Base-by-base conservation (phyloP, 1,284 basidiomycete species). In the Malassezia dermatis region DNA sequence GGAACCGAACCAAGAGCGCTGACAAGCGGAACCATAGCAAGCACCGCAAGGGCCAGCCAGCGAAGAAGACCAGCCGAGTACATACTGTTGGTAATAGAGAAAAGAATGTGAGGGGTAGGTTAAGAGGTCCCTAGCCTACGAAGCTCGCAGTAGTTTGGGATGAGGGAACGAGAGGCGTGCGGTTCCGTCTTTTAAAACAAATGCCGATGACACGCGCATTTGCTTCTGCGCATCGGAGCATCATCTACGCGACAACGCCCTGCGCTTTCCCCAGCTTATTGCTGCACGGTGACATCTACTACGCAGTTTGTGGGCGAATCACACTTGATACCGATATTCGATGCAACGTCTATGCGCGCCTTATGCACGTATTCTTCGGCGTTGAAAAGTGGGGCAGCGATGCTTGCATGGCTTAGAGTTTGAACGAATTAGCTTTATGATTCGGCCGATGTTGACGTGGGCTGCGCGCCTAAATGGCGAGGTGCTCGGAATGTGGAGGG, bases 1-100 rank as follows among this genome's bases (percentile, higher is more conserved):
- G 55, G 49, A 5, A 52, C 50, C 27, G 12, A 7, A 8, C 49
- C 49, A 3, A 48, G 37, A 2, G 44, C 50, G 21, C 32, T 44
- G 7, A 52, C 50, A 15, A 52, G 32, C 37, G 55, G 55, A 15
- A 57, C 28, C 27, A 48, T 23, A 4, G 45, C 48, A 23, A 43
- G 44, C n/a, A 52, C 24, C 27, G 55, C 55, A 19, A 57, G 28
- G n/a, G 37, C 50, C 39, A 57, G 45, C 55, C 49, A 57, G 45
- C 45, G 49, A 24, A 48, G 12, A 6, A 57, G 30, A 40, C 55
- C 27, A 27, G 49, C 23, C 15, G 39, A 27, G 45, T 42, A 52
- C 55, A 57, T 57, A 17, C 19, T 47, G 11, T 8, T 23, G 27
- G 24, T 13, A 21, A 37, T 15, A 12, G n/a, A 28, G 23, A 37